Conservation (phyloP, 345 rosid species). For the Linum usitatissimum region DNA sequence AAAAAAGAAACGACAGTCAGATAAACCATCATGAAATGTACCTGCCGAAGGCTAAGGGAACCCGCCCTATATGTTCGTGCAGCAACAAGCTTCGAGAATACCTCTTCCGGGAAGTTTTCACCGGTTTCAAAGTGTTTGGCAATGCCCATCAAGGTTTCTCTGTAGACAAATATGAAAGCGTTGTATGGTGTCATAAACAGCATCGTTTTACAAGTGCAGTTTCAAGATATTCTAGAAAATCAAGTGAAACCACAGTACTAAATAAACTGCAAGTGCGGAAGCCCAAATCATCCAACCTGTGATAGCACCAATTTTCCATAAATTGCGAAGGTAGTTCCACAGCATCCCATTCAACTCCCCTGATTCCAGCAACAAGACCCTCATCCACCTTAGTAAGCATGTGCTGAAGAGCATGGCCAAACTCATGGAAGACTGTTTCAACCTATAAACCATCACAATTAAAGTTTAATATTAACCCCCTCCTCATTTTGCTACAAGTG, state of each 20-base stretch:
- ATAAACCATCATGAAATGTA: slow-evolving; percentile 22
- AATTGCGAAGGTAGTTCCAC: slow-evolving; percentile 90
- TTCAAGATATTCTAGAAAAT: not conserved
- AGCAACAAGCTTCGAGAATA: slow-evolving; percentile 70
- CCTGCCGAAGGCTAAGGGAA: slow-evolving; percentile 82
- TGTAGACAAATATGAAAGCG: slow-evolving; percentile 17
- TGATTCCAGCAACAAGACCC: slow-evolving; percentile 79
- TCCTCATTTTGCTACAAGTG: too few relatives aligned
- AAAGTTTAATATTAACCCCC: not conserved
- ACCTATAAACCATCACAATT: slow-evolving; percentile 36
- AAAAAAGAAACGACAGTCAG: not conserved
- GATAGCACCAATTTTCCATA: slow-evolving; percentile 99
- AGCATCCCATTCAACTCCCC: slow-evolving; percentile 93
- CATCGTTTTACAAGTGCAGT: not conserved
- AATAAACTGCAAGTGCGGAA: not conserved
- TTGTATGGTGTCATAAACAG: not conserved
- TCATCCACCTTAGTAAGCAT: slow-evolving; percentile 89
- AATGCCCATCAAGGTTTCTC: slow-evolving; percentile 87
- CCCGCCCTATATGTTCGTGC: slow-evolving; percentile 91
- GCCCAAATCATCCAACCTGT: slow-evolving; percentile 34
- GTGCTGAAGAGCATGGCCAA: slow-evolving; percentile 95
- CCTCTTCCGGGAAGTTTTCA: slow-evolving; percentile 74
- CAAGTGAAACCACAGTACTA: not conserved
- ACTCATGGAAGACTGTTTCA: slow-evolving; percentile 93
- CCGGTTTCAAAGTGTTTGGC: slow-evolving; percentile 86